Evolutionary conservation across 345 rosid species (phyloP), one percentile per base, ranked within the genome.

Genomic region (Hirschfeldia incana): DNA sequence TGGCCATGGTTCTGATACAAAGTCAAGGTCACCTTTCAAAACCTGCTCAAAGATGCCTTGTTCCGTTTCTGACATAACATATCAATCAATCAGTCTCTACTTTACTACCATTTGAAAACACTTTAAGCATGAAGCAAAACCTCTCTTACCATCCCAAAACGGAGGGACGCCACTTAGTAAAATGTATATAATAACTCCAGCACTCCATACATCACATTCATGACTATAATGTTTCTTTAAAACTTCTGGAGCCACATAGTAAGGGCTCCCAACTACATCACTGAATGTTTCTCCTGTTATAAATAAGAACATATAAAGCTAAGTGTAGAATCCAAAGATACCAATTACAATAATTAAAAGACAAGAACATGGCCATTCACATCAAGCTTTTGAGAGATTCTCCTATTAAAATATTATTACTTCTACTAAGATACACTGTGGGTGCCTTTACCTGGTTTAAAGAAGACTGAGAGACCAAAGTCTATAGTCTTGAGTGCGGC

Each of bases 21-120:
- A 91, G 82, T 95, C 99, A 63, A 93, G 90, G 3, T 93, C 92
- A 68, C 99, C 98, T 83, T 84, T 89, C 79, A 93, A 85, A 81
- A 95, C 99, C 81, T 95, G 98, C 82, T 95, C 93, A 78, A 95
- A 95, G 81, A 95, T 91, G 64, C 99, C 99, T 80, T 93, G 98
- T 76, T 95, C 98, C 83, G 93, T 82, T 85, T 95, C 98, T 94
- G 92, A 81, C 78, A 80, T 65, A 75, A 44, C 28, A 73, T 12
- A 8, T 53, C 5, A 13, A 13, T 51, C 69, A 64, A 11, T 73
- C 67, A 80, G 74, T 83, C 59, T 69, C 75, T 10, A n/a, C n/a
- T n/a, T n/a, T n/a, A n/a, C n/a, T n/a, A n/a, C n/a, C n/a, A n/a
- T n/a, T n/a, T n/a, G n/a, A n/a, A n/a, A n/a, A n/a, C n/a, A n/a